A percentile compares a stretch with the other conserved stretches of the same genome.
Evolutionary conservation across 768 basidiomycete species (phyloP).

Genomic region (Termitomyces sp.): DNA sequence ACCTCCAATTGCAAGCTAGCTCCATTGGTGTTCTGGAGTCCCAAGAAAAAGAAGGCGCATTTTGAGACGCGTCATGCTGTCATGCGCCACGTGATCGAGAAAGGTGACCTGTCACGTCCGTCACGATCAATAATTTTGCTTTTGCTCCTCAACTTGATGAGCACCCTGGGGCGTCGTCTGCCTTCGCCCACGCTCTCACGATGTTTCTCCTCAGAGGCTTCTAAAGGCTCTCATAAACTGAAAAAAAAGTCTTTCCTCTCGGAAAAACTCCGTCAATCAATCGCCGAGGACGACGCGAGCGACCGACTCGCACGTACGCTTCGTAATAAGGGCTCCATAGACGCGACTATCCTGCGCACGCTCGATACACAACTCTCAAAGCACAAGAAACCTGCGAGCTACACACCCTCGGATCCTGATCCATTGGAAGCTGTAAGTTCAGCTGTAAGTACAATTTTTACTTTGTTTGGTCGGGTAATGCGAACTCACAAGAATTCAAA

Average conservation of each 20-base stretch:
- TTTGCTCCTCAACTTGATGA: slow-evolving; percentile 7
- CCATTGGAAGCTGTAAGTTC: too few relatives aligned
- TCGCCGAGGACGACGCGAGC: background rate
- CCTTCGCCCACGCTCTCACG: background rate
- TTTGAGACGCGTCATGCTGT: background rate
- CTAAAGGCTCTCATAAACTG: background rate
- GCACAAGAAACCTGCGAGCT: too few relatives aligned
- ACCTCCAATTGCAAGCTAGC: too few relatives aligned
- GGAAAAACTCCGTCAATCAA: background rate
- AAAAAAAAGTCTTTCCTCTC: too few relatives aligned
- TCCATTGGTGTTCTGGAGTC: too few relatives aligned
- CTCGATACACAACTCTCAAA: background rate
- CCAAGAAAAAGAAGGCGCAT: background rate
- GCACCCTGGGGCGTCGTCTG: background rate
- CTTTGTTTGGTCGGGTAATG: too few relatives aligned
- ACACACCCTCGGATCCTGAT: too few relatives aligned
- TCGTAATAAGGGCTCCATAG: background rate
- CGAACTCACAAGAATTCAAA: too few relatives aligned
- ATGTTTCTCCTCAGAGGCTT: background rate
- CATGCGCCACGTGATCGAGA: slow-evolving; percentile 1
- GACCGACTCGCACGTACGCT: background rate
- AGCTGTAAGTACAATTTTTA: too few relatives aligned
- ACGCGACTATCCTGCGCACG: background rate
- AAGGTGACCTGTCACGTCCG: background rate
- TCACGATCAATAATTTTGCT: slow-evolving; percentile 12